phyloP scores from a whole-genome alignment of 1,284 basidiomycete species.

The Marasmius fiardii region DNA sequence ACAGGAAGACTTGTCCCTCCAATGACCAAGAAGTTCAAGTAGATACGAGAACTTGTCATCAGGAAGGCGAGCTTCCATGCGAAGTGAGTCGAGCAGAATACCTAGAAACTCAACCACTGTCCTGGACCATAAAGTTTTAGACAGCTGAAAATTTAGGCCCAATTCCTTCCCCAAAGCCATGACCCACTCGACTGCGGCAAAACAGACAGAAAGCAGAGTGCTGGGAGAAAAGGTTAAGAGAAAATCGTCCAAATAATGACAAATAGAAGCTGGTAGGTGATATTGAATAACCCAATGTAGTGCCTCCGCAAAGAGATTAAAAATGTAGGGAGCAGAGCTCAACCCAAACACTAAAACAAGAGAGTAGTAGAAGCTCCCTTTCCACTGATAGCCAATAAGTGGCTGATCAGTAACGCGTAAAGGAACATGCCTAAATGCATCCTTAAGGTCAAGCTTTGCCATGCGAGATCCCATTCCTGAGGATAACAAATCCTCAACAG shows the following conservation, averaged over 20 bases:
- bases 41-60: constrained; percentile 23
- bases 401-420: no score
- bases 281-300: constrained; percentile 16
- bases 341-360: no score
- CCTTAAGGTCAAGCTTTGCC: no score
- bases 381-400: no score
- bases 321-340: no score
- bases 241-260: constrained; percentile 21
- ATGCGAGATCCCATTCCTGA: no score
- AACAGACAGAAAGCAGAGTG: neutral
- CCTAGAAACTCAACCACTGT: constrained; percentile 27
- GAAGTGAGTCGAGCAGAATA: constrained; percentile 25
- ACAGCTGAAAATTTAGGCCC: constrained; percentile 25
- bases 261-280: constrained; percentile 20
- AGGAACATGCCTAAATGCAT: no score
- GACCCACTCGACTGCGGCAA: constrained; percentile 22
- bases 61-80: constrained; percentile 30
- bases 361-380: no score
- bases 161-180: no score
- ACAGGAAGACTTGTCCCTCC: constrained; percentile 12
- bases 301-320: no score
- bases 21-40: constrained; percentile 12
- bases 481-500: no score
- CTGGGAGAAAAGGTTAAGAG: constrained; percentile 13
- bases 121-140: constrained; percentile 22